Conservation (phyloP, 177 flowering plant species). For the Viscum album region DNA sequence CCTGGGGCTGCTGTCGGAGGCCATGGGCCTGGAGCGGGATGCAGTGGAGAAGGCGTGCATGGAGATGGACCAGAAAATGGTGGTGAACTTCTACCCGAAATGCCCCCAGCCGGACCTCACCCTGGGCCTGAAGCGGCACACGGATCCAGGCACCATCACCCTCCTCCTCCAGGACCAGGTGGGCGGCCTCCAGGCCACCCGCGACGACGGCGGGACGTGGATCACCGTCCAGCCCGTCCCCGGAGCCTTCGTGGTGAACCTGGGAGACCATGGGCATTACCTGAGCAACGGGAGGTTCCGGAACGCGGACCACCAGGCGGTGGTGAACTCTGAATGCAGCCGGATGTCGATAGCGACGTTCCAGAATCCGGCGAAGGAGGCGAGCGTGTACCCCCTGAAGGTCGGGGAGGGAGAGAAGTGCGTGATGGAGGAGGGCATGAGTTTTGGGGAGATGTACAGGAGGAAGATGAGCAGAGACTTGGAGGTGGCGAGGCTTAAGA, state of each 20-base stretch:
- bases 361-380: constrained; percentile 81
- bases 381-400: constrained; percentile 60
- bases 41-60: constrained; percentile 72
- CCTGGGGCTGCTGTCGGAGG: constrained; percentile 68
- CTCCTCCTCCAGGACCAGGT: constrained; percentile 75
- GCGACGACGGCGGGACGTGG: constrained; percentile 76
- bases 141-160: constrained; percentile 87
- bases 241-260: constrained; percentile 80
- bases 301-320: constrained; percentile 85
- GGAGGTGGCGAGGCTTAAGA: constrained; percentile 69
- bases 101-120: constrained; percentile 88
- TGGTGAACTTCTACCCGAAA: constrained; percentile 71
- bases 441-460: constrained; percentile 70
- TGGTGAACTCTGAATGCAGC: constrained; percentile 72
- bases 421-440: constrained; percentile 54
- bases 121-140: constrained; percentile 78
- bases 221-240: constrained; percentile 82
- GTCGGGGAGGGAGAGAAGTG: constrained; percentile 68
- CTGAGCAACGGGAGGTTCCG: constrained; percentile 89
- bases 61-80: constrained; percentile 86
- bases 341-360: constrained; percentile 76
- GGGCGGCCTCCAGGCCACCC: constrained; percentile 86
- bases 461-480: constrained; percentile 73
- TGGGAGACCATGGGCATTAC: constrained; percentile 82
- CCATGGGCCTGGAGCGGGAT: constrained; percentile 68